phyloP scores from a whole-genome alignment of 2,329 filamentous ascomycete species.

The Graphilbum sp. region DNA sequence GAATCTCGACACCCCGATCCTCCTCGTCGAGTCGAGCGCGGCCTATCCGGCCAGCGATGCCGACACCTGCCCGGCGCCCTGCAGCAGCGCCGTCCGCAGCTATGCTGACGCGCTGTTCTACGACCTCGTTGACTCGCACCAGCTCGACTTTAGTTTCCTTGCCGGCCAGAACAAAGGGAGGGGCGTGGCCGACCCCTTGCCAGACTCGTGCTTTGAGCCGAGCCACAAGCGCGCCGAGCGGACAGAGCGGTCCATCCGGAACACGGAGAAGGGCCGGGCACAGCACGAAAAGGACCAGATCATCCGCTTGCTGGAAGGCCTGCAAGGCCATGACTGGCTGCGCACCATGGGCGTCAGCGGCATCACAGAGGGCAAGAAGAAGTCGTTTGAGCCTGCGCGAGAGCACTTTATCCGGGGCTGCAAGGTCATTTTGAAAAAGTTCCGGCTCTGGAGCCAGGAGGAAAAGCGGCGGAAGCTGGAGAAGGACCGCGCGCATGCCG shows the following conservation, averaged over 20 bases:
- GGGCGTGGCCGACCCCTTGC: constrained; percentile 34
- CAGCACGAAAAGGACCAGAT: constrained; percentile 53
- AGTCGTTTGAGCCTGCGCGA: constrained; percentile 71
- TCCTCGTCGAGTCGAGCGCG: constrained; percentile 43
- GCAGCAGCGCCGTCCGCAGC: constrained; percentile 21
- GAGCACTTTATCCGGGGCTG: constrained; percentile 75
- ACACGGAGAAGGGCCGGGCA: constrained; percentile 46
- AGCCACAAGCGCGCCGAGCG: constrained; percentile 43
- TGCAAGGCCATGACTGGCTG: constrained; percentile 87
- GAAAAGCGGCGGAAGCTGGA: constrained; percentile 71
- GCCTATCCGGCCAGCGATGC: constrained; percentile 8
- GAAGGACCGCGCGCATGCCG: constrained; percentile 46
- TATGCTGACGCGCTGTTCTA: constrained; percentile 41
- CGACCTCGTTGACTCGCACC: constrained; percentile 38
- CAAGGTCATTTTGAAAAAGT: constrained; percentile 69
- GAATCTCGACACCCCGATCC: constrained; percentile 54
- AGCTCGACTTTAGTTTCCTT: constrained; percentile 38
- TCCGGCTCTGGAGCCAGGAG: constrained; percentile 72
- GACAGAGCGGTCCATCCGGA: constrained; percentile 44
- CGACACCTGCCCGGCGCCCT: constrained; percentile 11
- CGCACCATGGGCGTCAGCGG: constrained; percentile 79
- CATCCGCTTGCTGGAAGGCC: constrained; percentile 54
- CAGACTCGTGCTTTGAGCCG: constrained; percentile 35
- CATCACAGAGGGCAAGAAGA: constrained; percentile 72
- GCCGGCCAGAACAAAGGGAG: constrained; percentile 28